These are phyloP conservation scores for Plantago coronopus DNA, from an alignment of 305 asterid genomes.

Conservation along the genomic window DNA sequence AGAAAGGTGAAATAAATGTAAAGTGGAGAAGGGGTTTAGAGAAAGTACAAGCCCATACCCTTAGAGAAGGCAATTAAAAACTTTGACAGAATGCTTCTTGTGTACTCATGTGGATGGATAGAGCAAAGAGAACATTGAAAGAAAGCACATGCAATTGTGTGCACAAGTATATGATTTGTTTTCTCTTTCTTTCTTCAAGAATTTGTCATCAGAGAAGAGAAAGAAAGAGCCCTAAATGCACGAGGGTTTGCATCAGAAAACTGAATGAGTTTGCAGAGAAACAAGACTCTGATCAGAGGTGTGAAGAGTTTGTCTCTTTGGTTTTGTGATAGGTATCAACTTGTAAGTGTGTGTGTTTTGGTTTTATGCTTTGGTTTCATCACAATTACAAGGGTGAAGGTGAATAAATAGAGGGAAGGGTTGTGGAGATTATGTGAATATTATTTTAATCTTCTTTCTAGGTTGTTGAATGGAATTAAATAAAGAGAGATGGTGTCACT, in stretches of 20 bases:
- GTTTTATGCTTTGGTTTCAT: conserved; percentile 21
- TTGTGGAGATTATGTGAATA: conserved; percentile 29
- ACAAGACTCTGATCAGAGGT: conserved; percentile 27
- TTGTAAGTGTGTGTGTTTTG: conserved; percentile 9
- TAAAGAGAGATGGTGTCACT: conserved; percentile 19
- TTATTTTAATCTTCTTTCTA: conserved; percentile 22
- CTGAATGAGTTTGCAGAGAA: conserved; percentile 15
- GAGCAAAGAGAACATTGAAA: conserved; percentile 62
- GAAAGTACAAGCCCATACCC: conserved; percentile 50
- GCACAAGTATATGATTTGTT: background rate
- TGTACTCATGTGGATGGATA: conserved; percentile 36
- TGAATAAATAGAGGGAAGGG: conserved; percentile 19
- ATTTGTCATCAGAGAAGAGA: conserved; percentile 41
- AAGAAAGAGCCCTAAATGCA: conserved; percentile 51
- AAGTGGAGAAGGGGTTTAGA: conserved; percentile 27
- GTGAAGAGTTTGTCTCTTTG: conserved; percentile 53
- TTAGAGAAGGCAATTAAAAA: conserved; percentile 13
- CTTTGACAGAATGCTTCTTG: conserved; percentile 36
- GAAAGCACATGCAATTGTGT: conserved; percentile 55
- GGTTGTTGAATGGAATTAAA: conserved; percentile 39
- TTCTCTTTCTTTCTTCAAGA: conserved; percentile 16
- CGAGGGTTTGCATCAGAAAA: conserved; percentile 26
- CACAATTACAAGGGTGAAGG: background rate
- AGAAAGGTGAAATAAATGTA: conserved; percentile 47
- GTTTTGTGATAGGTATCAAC: conserved; percentile 12